Evolutionary conservation across 306 rosid species (phyloP), one percentile per base, ranked within the genome.

Genomic region (Hylodesmum podocarpum): DNA sequence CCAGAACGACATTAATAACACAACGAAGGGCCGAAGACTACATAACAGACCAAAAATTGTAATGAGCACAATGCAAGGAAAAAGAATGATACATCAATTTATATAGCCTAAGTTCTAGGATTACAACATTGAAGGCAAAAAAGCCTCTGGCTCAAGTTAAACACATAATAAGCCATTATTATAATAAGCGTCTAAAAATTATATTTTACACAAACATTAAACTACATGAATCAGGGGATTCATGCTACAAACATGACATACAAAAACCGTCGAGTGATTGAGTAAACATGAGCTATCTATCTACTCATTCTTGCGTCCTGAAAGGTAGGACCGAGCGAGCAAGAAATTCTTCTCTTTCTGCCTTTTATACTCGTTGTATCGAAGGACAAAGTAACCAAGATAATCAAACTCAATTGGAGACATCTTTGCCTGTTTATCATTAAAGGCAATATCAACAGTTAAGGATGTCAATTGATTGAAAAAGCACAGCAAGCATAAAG

Each of bases 341-440:
- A 50, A 58, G 40, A 89, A 81, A 75, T 12, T 8, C 51, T 37
- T 73, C 13, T 92, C 96, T 82, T 84, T 92, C 82, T 83, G 85
- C 79, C 47, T 86, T 78, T 87, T 93, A 84, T 78, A 96, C 86
- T 92, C 98, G 0, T 83, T 74, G 86, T 91, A 92, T 28, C 98
- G 91, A 33, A 83, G 83, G 87, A 96, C 89, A 89, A 92, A 96
- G 73, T 96, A 96, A 13, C 85, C 66, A 5, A 96, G 79, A 66
- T 96, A 96, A 78, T 92, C 96, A 0, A 96, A 96, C 36, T 88
- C 78, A 37, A 96, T 96, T 3, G 91, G 88, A 19, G 99, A 96
- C 83, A 86, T 73, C 69, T 86, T 88, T 22, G 96, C 99, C 99
- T 95, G 75, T 51, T 71, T 31, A 77, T 22, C 72, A 64, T 75